Evolutionary conservation across 345 rosid species (phyloP), one percentile per base, ranked within the genome.

Genomic region (Stellera chamaejasme): DNA sequence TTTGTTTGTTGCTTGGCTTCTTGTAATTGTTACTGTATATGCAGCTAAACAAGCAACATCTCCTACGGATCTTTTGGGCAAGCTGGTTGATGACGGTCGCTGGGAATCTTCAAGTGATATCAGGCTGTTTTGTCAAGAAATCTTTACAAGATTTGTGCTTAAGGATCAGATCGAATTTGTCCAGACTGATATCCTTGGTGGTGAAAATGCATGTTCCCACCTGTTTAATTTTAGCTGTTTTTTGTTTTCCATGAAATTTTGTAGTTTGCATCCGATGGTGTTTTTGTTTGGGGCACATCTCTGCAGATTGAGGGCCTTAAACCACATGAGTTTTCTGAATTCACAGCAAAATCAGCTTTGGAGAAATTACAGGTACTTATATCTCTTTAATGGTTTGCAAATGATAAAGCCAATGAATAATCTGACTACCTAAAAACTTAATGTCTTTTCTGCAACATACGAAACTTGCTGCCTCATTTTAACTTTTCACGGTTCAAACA

Each of bases 141-240:
- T 87, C 14, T 84, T 70, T 48, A 62, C 67, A 14, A 90, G 97
- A 73, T 89, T 66, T 74, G 94, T 88, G 66, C 89, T 93, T 61
- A 97, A 89, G 78, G 96, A 93, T 73, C 94, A 93, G 77, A 93
- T 93, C 65, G 89, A 80, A 26, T 93, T 93, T 66, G 77, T 93
- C 63, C 84, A 77, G 83, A 87, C 83, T 59, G 76, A 85, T 42
- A 96, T 86, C 45, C 75, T 89, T 75, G 83, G 75, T 59, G 99
- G 97, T 61, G 99, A 86, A 62, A 78, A 81, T 70, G 97, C 84
- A 78, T 65, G 72, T 61, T 64, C 59, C 61, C 43, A 54, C 19
- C 11, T 62, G 13, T 52, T 56, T 26, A 51, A 57, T n/a, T 19
- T 58, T 15, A 27, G 23, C 50, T 25, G 26, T 58, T 42, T 55